phyloP scores from a whole-genome alignment of 306 rosid genomes.

The Coriaria nepalensis region DNA sequence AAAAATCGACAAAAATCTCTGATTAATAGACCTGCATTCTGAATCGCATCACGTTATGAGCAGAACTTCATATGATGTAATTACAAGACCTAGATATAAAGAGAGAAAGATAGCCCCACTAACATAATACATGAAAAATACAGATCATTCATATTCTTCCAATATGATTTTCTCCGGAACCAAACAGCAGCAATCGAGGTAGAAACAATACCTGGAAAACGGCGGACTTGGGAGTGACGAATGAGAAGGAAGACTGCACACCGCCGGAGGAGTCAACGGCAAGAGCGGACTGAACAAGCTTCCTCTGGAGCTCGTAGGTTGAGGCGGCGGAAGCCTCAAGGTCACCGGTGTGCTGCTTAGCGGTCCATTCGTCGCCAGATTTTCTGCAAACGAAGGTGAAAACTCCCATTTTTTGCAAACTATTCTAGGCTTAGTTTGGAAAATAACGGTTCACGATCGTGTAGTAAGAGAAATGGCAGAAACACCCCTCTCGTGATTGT shows the following conservation, averaged over 20 bases:
- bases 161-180: no score
- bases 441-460: not conserved
- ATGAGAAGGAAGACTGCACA: slow-evolving; percentile 68
- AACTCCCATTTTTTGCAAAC: slow-evolving; percentile 47
- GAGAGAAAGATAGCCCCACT: no score
- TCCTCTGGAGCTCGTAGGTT: slow-evolving; percentile 60
- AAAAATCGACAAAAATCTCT: no score
- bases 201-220: slow-evolving; percentile 49
- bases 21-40: no score
- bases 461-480: not conserved
- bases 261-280: slow-evolving; percentile 57
- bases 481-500: not conserved
- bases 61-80: no score
- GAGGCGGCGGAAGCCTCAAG: slow-evolving; percentile 57
- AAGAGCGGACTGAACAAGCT: slow-evolving; percentile 53
- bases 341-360: slow-evolving; percentile 56
- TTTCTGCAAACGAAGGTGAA: slow-evolving; percentile 56
- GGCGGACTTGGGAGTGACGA: slow-evolving; percentile 47
- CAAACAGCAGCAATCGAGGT: not conserved
- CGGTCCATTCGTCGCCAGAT: slow-evolving; percentile 60
- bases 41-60: no score
- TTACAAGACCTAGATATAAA: no score
- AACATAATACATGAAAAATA: no score
- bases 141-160: no score
- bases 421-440: not conserved